Evolutionary conservation across 805 yeast species (phyloP).

Genomic region (Myxozyma monticola): DNA sequence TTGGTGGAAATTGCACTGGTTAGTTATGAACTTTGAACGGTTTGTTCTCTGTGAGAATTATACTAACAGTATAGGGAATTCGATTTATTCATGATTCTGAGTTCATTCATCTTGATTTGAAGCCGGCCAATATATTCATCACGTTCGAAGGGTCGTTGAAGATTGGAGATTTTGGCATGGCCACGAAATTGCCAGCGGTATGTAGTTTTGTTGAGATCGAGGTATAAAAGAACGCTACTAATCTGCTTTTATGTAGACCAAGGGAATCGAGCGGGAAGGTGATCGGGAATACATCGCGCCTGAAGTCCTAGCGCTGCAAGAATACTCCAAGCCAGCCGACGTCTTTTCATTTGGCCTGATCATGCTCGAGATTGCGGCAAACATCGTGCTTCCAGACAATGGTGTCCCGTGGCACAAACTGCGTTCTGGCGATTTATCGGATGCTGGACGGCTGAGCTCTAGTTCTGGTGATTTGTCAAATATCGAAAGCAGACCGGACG

Average conservation of each 20-base stretch:
- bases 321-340: slow-evolving; percentile 89
- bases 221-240: neutral
- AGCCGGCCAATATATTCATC: slow-evolving; percentile 92
- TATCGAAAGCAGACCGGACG: slow-evolving; percentile 22
- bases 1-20: slow-evolving; percentile 69
- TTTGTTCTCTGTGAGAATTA: neutral
- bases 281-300: slow-evolving; percentile 98
- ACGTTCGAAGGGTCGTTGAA: slow-evolving; percentile 93
- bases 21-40: neutral
- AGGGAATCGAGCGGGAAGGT: slow-evolving; percentile 85
- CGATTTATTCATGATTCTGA: slow-evolving; percentile 74
- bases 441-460: slow-evolving; percentile 51
- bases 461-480: slow-evolving; percentile 59
- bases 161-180: slow-evolving; percentile 96
- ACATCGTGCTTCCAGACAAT: slow-evolving; percentile 90
- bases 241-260: slow-evolving; percentile 23
- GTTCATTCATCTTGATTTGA: slow-evolving; percentile 83
- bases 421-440: slow-evolving; percentile 91
- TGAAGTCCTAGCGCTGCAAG: slow-evolving; percentile 78
- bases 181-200: slow-evolving; percentile 68
- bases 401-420: slow-evolving; percentile 96
- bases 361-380: slow-evolving; percentile 93
- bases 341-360: slow-evolving; percentile 91
- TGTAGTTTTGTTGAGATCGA: slow-evolving; percentile 41
- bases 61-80: slow-evolving; percentile 50